Evolutionary conservation across 768 basidiomycete genomes (phyloP), one percentile per base, ranked within the genome.

Genomic region (Pisolithus sp.): DNA sequence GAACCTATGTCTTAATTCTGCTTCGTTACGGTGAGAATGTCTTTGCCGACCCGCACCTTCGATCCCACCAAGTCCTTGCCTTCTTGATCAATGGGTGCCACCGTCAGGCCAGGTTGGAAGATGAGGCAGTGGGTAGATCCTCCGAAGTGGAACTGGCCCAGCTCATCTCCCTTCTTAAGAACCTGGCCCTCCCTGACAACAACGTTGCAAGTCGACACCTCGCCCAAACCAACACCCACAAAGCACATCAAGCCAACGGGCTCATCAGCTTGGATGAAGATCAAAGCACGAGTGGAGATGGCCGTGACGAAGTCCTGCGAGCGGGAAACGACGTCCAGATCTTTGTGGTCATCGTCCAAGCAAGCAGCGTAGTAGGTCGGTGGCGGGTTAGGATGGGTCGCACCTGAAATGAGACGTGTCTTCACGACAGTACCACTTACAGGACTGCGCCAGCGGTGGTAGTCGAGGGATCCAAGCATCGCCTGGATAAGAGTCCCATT

Each of bases 381-480:
- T 3, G 6, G n/a, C n/a, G 17, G 7, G 6, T 40, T 40, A 18
- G 39, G 20, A 12, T 18, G n/a, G 6, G 17, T 21, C 1, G 75
- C 74, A 2, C 80, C 78, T 7, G 78, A 77, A 15, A 81, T 63
- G 37, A 73, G 58, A n/a, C 71, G 71, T 10, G 66, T 63, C 60
- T 75, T 67, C 13, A 57, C 61, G 36, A 81, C 65, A 2, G 41
- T 64, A 2, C 79, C 79, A 38, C 71, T 68, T 10, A 85, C 73
- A 50, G 84, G 84, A 46, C 71, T 66, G 62, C 80, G 79, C 82
- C 82, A 84, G 55, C 82, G 77, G 57, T 85, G 84, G 57, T 83
- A 85, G 28, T 73, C 72, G 24, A 73, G 57, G 3, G 79, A 71
- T 48, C 70, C 71, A 53, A 86, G 73, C 65, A 83, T 82, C 0